phyloP scores from a whole-genome alignment of 2,329 filamentous ascomycete genomes.

The Aspergillus carbonarius region DNA sequence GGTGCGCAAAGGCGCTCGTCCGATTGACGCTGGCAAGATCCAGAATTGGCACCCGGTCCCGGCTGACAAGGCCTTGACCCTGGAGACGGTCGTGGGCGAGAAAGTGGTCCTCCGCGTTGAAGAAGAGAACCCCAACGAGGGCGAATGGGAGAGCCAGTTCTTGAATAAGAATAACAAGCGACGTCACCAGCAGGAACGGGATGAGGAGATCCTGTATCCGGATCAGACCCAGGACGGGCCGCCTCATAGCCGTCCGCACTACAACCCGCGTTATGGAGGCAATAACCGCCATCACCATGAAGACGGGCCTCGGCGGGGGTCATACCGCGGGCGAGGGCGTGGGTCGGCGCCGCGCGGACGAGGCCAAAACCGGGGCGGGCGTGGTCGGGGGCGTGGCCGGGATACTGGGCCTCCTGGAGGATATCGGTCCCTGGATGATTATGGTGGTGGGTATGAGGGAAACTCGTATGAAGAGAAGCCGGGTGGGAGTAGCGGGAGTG shows the following conservation, averaged over 20 bases:
- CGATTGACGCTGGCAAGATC: constrained; percentile 78
- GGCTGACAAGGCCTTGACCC: constrained; percentile 67
- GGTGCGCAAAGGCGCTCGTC: constrained; percentile 70
- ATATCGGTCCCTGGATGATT: constrained; percentile 69
- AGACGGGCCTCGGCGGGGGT: constrained; percentile 41
- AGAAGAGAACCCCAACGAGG: constrained; percentile 63
- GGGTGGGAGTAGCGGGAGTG: constrained; percentile 21
- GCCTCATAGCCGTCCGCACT: constrained; percentile 22
- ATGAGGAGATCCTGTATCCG: constrained; percentile 49
- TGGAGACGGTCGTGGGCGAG: constrained; percentile 83
- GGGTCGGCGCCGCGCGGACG: constrained; percentile 41
- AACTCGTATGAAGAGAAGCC: constrained; percentile 27
- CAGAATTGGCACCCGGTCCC: constrained; percentile 78
- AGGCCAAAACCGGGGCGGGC: constrained; percentile 39
- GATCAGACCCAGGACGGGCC: constrained; percentile 26
- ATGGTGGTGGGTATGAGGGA: constrained; percentile 25
- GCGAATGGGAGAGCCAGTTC: constrained; percentile 63
- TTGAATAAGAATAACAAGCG: constrained; percentile 61
- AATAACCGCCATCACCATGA: constrained; percentile 42
- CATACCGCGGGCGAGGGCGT: constrained; percentile 36
- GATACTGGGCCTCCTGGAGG: constrained; percentile 53
- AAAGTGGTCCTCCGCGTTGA: constrained; percentile 82
- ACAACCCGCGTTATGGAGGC: constrained; percentile 31
- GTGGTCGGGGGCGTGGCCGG: constrained; percentile 50
- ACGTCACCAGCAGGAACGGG: constrained; percentile 56